Conservation (phyloP, 1,139 yeast genomes). For the Suhomyces ambrosiae region DNA sequence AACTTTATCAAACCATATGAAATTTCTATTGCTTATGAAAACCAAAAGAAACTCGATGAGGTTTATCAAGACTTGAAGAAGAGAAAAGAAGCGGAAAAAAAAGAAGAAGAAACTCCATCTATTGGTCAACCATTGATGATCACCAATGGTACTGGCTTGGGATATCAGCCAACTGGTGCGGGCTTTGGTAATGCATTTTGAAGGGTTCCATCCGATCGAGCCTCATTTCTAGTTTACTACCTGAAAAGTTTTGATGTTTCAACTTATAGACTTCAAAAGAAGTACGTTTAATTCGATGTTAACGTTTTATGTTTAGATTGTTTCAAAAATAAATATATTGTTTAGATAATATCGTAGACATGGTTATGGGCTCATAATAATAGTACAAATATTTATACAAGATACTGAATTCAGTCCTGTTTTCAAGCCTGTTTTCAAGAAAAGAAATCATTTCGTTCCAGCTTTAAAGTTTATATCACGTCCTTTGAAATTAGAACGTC, state of each 20-base stretch:
- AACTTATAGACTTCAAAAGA: conserved; percentile 6
- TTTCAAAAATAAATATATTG: conserved; percentile 7
- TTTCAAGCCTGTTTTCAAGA: too few relatives aligned
- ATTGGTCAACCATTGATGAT: conserved; percentile 62
- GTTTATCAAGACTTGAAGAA: conserved; percentile 70
- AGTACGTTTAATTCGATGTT: conserved; percentile 4
- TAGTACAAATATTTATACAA: too few relatives aligned
- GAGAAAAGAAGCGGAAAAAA: conserved; percentile 63
- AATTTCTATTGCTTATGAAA: conserved; percentile 81
- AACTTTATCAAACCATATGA: conserved; percentile 89
- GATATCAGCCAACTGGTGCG: conserved; percentile 66
- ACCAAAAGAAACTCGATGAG: conserved; percentile 64
- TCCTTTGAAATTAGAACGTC: conserved; percentile 15
- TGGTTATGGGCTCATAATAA: too few relatives aligned
- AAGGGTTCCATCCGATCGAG: conserved; percentile 1
- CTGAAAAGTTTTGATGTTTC: conserved; percentile 8
- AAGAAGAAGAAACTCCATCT: conserved; percentile 47
- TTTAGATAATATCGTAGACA: too few relatives aligned
- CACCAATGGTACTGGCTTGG: conserved; percentile 60
- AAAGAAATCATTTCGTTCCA: too few relatives aligned
- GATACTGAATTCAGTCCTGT: too few relatives aligned
- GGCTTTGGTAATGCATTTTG: conserved; percentile 64
- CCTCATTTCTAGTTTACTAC: neutral
- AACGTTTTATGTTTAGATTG: conserved; percentile 14
- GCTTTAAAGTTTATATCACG: too few relatives aligned